Conservation (phyloP, 2,329 filamentous ascomycete species). For the Aspergillus transmontanensis region DNA sequence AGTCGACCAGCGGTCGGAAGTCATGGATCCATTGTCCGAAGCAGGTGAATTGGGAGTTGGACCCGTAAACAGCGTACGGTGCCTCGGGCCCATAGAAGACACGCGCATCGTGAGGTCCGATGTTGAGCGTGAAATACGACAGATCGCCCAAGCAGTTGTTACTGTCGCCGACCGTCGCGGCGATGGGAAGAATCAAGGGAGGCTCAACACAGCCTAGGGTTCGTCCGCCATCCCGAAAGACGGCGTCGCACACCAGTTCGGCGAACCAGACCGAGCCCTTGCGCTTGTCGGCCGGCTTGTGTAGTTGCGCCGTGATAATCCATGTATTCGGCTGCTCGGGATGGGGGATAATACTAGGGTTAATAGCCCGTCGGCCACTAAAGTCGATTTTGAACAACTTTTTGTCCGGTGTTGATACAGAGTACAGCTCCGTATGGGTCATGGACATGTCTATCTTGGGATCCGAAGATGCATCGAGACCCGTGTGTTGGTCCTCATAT, state of each 20-base stretch:
- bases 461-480: background rate
- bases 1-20: constrained; percentile 53
- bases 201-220: constrained; percentile 42
- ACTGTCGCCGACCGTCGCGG: constrained; percentile 45
- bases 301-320: constrained; percentile 55
- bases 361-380: constrained; percentile 46
- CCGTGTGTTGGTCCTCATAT: background rate
- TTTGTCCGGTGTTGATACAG: constrained; percentile 48
- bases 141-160: constrained; percentile 51
- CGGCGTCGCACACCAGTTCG: constrained; percentile 55
- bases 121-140: constrained; percentile 45
- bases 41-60: constrained; percentile 57
- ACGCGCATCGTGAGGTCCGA: constrained; percentile 62
- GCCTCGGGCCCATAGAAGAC: constrained; percentile 57
- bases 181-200: constrained; percentile 50
- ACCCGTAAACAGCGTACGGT: constrained; percentile 58
- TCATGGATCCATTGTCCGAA: constrained; percentile 62
- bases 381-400: constrained; percentile 57
- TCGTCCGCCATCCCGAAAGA: constrained; percentile 44
- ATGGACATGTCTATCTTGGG: constrained; percentile 9
- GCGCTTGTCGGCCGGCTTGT: constrained; percentile 26
- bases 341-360: constrained; percentile 63
- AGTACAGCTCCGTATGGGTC: constrained; percentile 45
- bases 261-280: constrained; percentile 36
- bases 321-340: constrained; percentile 51